Conservation (phyloP, 2,329 filamentous ascomycete species). For the Microdochium bolleyi region DNA sequence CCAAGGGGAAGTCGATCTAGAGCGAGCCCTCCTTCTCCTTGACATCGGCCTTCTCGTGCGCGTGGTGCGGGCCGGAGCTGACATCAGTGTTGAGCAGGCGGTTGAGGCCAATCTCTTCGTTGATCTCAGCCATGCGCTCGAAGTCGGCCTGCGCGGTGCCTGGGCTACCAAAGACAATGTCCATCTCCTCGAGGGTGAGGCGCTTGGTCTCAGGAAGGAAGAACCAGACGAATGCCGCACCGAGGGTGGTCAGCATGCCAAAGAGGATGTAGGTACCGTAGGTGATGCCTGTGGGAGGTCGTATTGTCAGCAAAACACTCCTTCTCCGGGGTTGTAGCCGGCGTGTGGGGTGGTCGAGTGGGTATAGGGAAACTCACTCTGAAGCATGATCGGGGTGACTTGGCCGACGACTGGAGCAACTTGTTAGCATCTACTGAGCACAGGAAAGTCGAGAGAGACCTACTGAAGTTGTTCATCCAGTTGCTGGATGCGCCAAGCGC, state of each 20-base stretch:
- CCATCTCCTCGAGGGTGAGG: conserved; percentile 57
- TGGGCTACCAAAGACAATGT: conserved; percentile 58
- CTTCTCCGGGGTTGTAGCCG: neutral
- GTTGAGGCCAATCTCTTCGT: neutral
- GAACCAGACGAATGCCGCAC: conserved; percentile 54
- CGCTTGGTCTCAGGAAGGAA: conserved; percentile 59
- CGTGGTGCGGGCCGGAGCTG: too few species aligned
- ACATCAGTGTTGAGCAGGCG: neutral
- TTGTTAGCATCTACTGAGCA: conserved; percentile 17
- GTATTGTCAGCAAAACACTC: neutral
- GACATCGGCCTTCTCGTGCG: too few species aligned
- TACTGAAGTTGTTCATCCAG: conserved; percentile 48
- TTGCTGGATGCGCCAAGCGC: conserved; percentile 59
- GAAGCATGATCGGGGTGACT: conserved; percentile 61
- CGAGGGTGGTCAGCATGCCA: conserved; percentile 53
- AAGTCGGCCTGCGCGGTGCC: conserved; percentile 60
- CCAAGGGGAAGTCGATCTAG: too few species aligned
- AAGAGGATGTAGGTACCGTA: conserved; percentile 71
- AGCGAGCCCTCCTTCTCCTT: too few species aligned
- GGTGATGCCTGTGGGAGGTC: conserved; percentile 31
- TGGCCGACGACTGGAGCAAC: conserved; percentile 50
- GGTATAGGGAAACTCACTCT: conserved; percentile 10
- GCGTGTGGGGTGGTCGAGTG: neutral
- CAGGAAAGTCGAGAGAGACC: conserved; percentile 1
- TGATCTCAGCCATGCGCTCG: conserved; percentile 64